These are phyloP conservation scores for Lipomyces japonicus DNA, from an alignment of 805 yeast species.

Conservation along the genomic window DNA sequence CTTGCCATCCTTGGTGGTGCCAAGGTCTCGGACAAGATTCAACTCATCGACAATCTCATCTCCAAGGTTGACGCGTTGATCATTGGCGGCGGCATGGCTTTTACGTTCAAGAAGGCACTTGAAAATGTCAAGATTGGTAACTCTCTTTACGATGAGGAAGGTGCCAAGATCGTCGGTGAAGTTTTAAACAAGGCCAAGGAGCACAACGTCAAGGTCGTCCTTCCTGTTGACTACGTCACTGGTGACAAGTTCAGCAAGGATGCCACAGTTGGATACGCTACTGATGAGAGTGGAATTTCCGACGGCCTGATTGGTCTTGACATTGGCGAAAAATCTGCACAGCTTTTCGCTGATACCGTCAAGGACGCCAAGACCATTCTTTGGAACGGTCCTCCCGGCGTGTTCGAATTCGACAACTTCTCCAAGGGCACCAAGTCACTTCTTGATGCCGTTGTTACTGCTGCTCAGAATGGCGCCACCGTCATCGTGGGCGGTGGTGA, in stretches of 20 bases:
- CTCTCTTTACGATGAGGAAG: slow-evolving; percentile 89
- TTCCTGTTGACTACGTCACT: slow-evolving; percentile 94
- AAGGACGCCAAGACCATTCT: slow-evolving; percentile 94
- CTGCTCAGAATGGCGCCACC: slow-evolving; percentile 86
- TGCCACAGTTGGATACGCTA: slow-evolving; percentile 79
- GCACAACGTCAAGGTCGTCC: slow-evolving; percentile 86
- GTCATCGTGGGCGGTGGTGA: slow-evolving; percentile 99
- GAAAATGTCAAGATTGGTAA: slow-evolving; percentile 81
- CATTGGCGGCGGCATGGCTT: slow-evolving; percentile 99
- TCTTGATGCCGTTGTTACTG: slow-evolving; percentile 81
- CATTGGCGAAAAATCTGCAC: slow-evolving; percentile 84
- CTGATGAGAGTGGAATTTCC: slow-evolving; percentile 89
- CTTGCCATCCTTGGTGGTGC: slow-evolving; percentile 99
- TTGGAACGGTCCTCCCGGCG: slow-evolving; percentile 99
- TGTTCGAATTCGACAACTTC: slow-evolving; percentile 92
- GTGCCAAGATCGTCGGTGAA: slow-evolving; percentile 90
- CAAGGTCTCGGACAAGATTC: slow-evolving; percentile 98
- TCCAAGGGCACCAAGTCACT: slow-evolving; percentile 87
- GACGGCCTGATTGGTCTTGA: slow-evolving; percentile 95
- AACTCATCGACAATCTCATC: slow-evolving; percentile 86
- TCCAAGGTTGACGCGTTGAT: slow-evolving; percentile 93
- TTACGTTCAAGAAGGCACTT: slow-evolving; percentile 94
- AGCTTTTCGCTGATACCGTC: slow-evolving; percentile 76
- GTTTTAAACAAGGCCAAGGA: slow-evolving; percentile 94
- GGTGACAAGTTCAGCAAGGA: slow-evolving; percentile 93